Base-by-base conservation (phyloP, 2,329 filamentous ascomycete genomes). In the Hypoxylon sp. region DNA sequence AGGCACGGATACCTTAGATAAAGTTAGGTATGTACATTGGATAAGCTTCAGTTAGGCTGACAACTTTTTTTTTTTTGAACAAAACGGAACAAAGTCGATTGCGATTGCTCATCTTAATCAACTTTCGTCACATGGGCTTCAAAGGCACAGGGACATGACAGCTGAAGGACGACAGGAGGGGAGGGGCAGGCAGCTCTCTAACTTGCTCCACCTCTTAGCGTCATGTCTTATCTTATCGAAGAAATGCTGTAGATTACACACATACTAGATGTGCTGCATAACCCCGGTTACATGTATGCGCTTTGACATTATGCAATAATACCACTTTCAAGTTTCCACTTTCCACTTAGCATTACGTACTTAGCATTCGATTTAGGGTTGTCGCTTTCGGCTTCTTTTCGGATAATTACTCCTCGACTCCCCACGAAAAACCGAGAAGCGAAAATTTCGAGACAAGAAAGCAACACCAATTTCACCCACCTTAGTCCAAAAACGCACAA, bases 341-440 rank as follows among this genome's bases (percentile, higher is more conserved):
- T 19, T 17, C 9, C 17, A 11, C 11, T 27, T 11, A 8, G 19
- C 12, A 7, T 21, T 21, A 21, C 9, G 19, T 32, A 25, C 19
- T 16, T 43, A 32, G n/a, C n/a, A n/a, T n/a, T n/a, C n/a, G n/a
- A n/a, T 27, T 43, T 61, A 55, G 55, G 57, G 57, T 47, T 52
- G 29, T 21, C 19, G 16, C 48, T 36, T n/a, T 59, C 64, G 64
- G 64, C 38, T 62, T 31, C 54, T 66, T 63, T 60, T 66, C 64
- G 64, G 64, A 52, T 52, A 59, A 42, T 44, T 35, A 11, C 57
- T 47, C 58, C 36, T 49, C 5, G 45, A 51, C 53, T 61, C 60
- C 55, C 52, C 64, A 65, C 63, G 62, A 67, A 64, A 64, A 59
- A 60, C 45, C 50, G 44, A 53, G n/a, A 63, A 62, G 56, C 64